Base-by-base conservation (phyloP, 2,329 filamentous ascomycete genomes). In the Colletotrichum noveboracense region DNA sequence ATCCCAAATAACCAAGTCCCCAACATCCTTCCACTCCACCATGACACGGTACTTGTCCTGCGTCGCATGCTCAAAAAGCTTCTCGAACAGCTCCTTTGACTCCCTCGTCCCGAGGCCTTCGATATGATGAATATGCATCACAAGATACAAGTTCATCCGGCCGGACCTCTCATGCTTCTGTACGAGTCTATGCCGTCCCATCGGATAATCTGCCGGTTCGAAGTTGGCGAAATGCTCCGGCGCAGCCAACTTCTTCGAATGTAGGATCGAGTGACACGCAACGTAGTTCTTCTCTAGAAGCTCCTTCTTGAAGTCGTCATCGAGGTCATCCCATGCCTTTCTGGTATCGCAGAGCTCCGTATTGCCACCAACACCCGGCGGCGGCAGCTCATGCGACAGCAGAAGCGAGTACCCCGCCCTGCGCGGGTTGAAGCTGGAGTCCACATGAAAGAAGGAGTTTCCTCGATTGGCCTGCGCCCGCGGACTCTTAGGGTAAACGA, bases 341-440 rank as follows among this genome's bases (percentile, higher is more conserved):
- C 90, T 83, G 4, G 87, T 87, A 79, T 92, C 89, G 5, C 87
- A 87, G 76, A 89, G 91, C 21, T 87, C 87, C 2, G 89, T 91
- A 60, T 86, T 84, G 18, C 89, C 90, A 13, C 89, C 89, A 1
- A 81, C 84, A 4, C 84, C 84, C 0, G 80, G 71, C 0, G 89
- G 89, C 1, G 89, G 89, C 7, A 91, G 83, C 70, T 84, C 80
- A 30, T 86, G 85, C 5, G 89, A 89, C 6, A 86, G 85, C 0
- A 91, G 84, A 13, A 91, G 83, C 9, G 87, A 90, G 81, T 87
- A 89, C 0, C 85, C 85, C 0, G 89, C 88, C 16, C 90, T 86
- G 4, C 87, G 87, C 9, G 89, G 88, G 78, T 91, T 91, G 81
- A 89, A 91, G 28, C 86, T 87, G 12, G 86, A 88, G 80, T 91